Evolutionary conservation across 2,329 filamentous ascomycete species (phyloP), one percentile per base, ranked within the genome.

Genomic region (Aspergillus japonicus): DNA sequence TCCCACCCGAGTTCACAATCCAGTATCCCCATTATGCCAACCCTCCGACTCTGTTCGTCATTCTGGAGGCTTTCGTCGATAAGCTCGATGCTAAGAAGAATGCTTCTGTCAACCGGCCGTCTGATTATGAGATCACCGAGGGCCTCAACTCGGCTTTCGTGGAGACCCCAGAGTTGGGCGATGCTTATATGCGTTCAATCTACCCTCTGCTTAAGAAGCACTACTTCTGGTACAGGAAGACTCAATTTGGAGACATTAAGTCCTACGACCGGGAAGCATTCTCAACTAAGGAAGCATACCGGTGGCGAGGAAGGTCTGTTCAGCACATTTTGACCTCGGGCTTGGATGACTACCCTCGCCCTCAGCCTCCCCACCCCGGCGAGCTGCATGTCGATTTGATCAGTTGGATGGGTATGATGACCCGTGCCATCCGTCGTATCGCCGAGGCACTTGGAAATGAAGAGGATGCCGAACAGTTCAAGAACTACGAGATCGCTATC

Each of bases 1-100:
- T 99, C 2, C 95, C 95, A 0, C 76, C 83, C 4, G 93, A 98
- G 76, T 99, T 99, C 74, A 93, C 96, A 69, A 85, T 92, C 14
- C 95, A 98, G 72, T 98, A 98, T 72, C 94, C 95, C 24, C 93
- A 98, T 75, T 97, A 97, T 70, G 95, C 95, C 54, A 99, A 99
- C 75, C 95, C 95, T 0, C 95, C 95, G 0, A 98, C 95, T 0
- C 83, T 98, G 1, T 97, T 96, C 78, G 87, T 98, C 71, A 88
- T 95, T 61, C 82, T 99, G 16, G 91, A 96, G 65, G 84, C 84
- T 10, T 92, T 97, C 71, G 86, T 96, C 70, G 88, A 92, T 72
- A 93, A 90, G 73, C 83, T 96, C 39, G 84, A 87, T 59, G 77
- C 71, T 12, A 78, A 79, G 63, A 68, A 75, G 54, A 69, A 69